Evolutionary conservation across 495 filamentous ascomycete species (phyloP).

Genomic region (Penicillium canescens): DNA sequence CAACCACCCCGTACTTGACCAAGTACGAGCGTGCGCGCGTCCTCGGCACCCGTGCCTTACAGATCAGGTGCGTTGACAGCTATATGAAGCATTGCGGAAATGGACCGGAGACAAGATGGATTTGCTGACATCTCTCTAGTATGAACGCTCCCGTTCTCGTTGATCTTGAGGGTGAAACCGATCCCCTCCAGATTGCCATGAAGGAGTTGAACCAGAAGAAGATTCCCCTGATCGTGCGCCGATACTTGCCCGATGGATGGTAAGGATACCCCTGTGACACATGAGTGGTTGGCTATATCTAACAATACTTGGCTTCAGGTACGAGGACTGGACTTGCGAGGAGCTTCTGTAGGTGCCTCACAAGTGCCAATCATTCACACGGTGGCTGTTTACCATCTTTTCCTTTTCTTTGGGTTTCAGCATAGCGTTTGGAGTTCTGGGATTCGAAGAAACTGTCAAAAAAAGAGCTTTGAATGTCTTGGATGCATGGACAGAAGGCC

Average conservation of each 20-base stretch:
- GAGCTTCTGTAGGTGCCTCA: slow-evolving; percentile 63
- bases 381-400: slow-evolving; percentile 15
- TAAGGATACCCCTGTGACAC: slow-evolving; percentile 49
- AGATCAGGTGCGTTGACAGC: slow-evolving; percentile 78
- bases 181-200: slow-evolving; percentile 94
- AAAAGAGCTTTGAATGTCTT: slow-evolving; percentile 10
- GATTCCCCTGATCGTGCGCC: slow-evolving; percentile 89
- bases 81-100: slow-evolving; percentile 1
- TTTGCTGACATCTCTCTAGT: slow-evolving; percentile 46
- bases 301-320: slow-evolving; percentile 52
- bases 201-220: slow-evolving; percentile 98
- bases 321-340: slow-evolving; percentile 99
- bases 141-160: slow-evolving; percentile 98
- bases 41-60: slow-evolving; percentile 86
- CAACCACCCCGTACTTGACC: slow-evolving; percentile 98
- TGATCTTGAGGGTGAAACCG: slow-evolving; percentile 95
- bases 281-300: not conserved
- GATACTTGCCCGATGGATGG: slow-evolving; percentile 97
- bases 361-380: slow-evolving; percentile 3
- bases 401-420: slow-evolving; percentile 30
- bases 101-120: not conserved
- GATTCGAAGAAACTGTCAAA: slow-evolving; percentile 18
- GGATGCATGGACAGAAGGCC: slow-evolving; percentile 7
- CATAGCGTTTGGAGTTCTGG: slow-evolving; percentile 48
- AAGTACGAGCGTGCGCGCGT: slow-evolving; percentile 97